Conservation (phyloP, 2,329 filamentous ascomycete genomes). For the Pseudonectria foliicola region DNA sequence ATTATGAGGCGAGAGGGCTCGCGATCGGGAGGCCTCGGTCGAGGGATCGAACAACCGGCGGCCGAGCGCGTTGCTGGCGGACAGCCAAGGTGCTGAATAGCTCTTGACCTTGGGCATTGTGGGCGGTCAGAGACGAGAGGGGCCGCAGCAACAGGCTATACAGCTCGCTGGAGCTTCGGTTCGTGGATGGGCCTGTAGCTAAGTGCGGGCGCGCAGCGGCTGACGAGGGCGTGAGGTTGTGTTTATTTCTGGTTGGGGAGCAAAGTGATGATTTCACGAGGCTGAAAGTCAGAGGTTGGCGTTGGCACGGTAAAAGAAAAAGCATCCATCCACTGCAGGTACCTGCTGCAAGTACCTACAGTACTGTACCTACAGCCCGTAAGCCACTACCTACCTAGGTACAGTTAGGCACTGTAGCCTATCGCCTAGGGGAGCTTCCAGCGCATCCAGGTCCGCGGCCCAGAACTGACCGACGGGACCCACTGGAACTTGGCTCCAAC, state of each 20-base stretch:
- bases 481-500: no score
- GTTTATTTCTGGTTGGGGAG: background rate
- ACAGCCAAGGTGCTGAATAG: conserved; percentile 84
- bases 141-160: background rate
- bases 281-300: conserved; percentile 7
- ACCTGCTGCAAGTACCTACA: no score
- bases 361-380: no score
- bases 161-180: conserved; percentile 11
- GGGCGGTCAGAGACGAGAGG: conserved; percentile 4
- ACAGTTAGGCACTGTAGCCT: no score
- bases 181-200: background rate
- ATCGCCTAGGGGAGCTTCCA: no score
- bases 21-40: conserved; percentile 30
- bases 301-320: conserved; percentile 2
- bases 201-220: background rate
- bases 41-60: conserved; percentile 65
- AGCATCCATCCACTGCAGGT: no score
- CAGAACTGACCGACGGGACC: no score
- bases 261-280: conserved; percentile 2
- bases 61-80: conserved; percentile 61
- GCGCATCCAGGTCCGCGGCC: no score
- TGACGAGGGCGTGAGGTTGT: conserved; percentile 5
- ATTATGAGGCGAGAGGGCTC: conserved; percentile 33
- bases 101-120: conserved; percentile 78
- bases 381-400: no score